Percentiles rank a stretch among this genome's conserved stretches.
phyloP scores from a whole-genome alignment of 73 alveolate genomes.

The Tetrahymena malaccensis region DNA sequence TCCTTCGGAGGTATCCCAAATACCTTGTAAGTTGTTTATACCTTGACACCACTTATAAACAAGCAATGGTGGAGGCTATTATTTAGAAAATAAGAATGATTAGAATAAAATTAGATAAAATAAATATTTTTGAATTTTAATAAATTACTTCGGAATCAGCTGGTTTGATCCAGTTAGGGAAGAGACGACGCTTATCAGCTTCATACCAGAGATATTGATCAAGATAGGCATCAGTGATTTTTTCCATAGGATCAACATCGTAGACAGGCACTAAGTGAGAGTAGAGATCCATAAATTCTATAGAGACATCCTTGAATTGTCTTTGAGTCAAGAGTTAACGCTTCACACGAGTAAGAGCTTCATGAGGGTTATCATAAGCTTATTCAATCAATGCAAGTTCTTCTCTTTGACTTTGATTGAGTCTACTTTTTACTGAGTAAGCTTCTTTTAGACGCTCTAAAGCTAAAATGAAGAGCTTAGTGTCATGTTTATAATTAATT shows the following conservation, averaged over 20 bases:
- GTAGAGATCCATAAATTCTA: slow-evolving; percentile 98
- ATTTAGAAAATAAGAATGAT: neutral
- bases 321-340: slow-evolving; percentile 97
- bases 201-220: slow-evolving; percentile 99
- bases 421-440: slow-evolving; percentile 86
- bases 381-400: slow-evolving; percentile 98
- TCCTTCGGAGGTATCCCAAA: slow-evolving; percentile 97
- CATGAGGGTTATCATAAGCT: slow-evolving; percentile 99
- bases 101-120: neutral
- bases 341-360: slow-evolving; percentile 97
- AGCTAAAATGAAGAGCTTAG: slow-evolving; percentile 96
- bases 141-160: slow-evolving; percentile 84
- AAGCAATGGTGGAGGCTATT: slow-evolving; percentile 96
- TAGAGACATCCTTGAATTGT: slow-evolving; percentile 98
- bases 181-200: slow-evolving; percentile 98
- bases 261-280: slow-evolving; percentile 97
- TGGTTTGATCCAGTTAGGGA: slow-evolving; percentile 99
- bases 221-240: slow-evolving; percentile 99
- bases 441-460: slow-evolving; percentile 99
- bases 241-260: slow-evolving; percentile 99
- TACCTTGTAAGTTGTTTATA: slow-evolving; percentile 96
- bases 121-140: neutral
- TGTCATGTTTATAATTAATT: slow-evolving; percentile 98
- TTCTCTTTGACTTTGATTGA: slow-evolving; percentile 96
- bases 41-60: slow-evolving; percentile 99